Evolutionary conservation across 495 filamentous ascomycete species (phyloP).

Genomic region (Lindgomyces ingoldianus): DNA sequence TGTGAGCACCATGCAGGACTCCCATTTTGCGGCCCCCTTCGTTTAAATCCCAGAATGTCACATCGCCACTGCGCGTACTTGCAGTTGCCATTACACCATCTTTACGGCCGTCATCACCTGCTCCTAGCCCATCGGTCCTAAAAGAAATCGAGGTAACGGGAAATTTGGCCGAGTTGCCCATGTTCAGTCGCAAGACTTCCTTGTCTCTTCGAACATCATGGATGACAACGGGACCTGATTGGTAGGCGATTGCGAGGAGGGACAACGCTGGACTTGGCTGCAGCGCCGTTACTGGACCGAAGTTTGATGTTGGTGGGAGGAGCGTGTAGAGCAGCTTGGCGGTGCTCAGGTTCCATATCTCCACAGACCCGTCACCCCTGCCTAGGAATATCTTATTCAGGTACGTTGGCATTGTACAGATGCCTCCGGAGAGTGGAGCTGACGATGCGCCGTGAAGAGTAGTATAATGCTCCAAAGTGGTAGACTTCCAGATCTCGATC

Average conservation of each 20-base stretch:
- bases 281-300: slow-evolving; percentile 77
- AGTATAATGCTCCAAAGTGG: slow-evolving; percentile 86
- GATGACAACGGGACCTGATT: slow-evolving; percentile 72
- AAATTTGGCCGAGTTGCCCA: slow-evolving; percentile 53
- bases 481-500: slow-evolving; percentile 85
- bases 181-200: slow-evolving; percentile 64
- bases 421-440: slow-evolving; percentile 64
- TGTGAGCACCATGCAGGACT: slow-evolving; percentile 80
- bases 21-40: slow-evolving; percentile 79
- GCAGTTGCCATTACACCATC: slow-evolving; percentile 86
- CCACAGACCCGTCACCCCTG: slow-evolving; percentile 80
- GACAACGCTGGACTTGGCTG: slow-evolving; percentile 80
- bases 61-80: slow-evolving; percentile 69
- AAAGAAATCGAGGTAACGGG: slow-evolving; percentile 82
- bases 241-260: slow-evolving; percentile 84
- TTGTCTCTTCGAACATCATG: slow-evolving; percentile 79
- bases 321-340: slow-evolving; percentile 87
- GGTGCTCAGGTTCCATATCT: slow-evolving; percentile 95
- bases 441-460: slow-evolving; percentile 56
- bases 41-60: slow-evolving; percentile 95
- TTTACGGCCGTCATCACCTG: slow-evolving; percentile 78
- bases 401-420: slow-evolving; percentile 86
- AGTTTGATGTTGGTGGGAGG: slow-evolving; percentile 63
- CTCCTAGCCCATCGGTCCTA: slow-evolving; percentile 85
- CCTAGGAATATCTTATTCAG: slow-evolving; percentile 94